These are phyloP conservation scores for Tripidium arundinaceum DNA, from an alignment of 202 grass and related monocot genomes.

Conservation along the genomic window DNA sequence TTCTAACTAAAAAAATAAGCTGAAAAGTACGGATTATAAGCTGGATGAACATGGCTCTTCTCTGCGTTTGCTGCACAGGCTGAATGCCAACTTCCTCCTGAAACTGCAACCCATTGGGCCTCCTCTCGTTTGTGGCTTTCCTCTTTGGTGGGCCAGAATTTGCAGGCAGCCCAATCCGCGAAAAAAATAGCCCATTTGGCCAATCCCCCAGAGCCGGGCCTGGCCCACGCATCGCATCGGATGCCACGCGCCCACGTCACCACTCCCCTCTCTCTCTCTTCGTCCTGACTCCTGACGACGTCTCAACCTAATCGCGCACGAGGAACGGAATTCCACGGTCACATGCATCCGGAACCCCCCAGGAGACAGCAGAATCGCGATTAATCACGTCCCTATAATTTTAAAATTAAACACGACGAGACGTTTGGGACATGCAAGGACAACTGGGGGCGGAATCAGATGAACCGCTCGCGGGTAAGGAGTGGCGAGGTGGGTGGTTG, in stretches of 20 bases:
- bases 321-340: not conserved
- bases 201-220: not conserved
- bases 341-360: not conserved
- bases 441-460: not conserved
- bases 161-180: not conserved
- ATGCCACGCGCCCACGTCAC: not conserved
- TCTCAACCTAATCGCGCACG: not conserved
- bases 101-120: too few species aligned
- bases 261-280: not conserved
- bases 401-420: not conserved
- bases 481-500: not conserved
- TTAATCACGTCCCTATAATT: not conserved
- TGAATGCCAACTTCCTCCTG: too few species aligned
- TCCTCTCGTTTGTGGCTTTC: too few species aligned
- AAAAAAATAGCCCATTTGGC: not conserved
- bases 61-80: too few species aligned
- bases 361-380: not conserved
- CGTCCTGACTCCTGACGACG: not conserved
- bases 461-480: not conserved
- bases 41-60: too few species aligned
- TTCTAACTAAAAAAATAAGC: too few species aligned
- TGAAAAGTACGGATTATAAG: too few species aligned
- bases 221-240: not conserved
- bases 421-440: not conserved
- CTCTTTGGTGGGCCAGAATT: too few species aligned